Conservation (phyloP, 2,329 filamentous ascomycete species). For the Ampelomyces quisqualis region DNA sequence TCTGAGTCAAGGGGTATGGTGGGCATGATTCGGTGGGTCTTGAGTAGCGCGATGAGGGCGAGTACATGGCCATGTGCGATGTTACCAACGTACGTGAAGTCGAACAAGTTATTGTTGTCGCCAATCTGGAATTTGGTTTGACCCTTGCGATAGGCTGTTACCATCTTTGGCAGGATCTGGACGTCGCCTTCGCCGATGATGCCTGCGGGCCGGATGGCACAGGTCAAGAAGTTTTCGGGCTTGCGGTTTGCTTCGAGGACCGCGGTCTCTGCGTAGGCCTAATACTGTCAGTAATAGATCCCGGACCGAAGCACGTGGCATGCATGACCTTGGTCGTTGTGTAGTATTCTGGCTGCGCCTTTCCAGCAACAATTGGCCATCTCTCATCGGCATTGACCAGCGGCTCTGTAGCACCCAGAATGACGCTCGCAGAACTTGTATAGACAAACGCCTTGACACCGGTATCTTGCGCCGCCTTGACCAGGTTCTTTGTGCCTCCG, state of each 20-base stretch:
- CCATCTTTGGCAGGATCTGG: conserved; percentile 48
- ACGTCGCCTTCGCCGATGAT: conserved; percentile 56
- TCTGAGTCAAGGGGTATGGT: conserved; percentile 47
- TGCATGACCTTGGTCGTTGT: conserved; percentile 50
- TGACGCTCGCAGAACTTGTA: conserved; percentile 54
- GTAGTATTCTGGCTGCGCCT: conserved; percentile 54
- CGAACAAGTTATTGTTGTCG: conserved; percentile 55
- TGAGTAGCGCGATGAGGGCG: conserved; percentile 52
- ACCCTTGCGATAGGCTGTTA: conserved; percentile 49
- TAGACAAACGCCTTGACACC: conserved; percentile 57
- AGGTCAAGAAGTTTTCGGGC: conserved; percentile 50
- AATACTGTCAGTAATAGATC: not conserved
- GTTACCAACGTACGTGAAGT: conserved; percentile 57
- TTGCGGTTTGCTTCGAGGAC: conserved; percentile 54
- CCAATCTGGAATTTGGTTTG: conserved; percentile 55
- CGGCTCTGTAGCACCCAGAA: conserved; percentile 48
- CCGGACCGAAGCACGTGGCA: not conserved
- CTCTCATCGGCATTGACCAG: conserved; percentile 54
- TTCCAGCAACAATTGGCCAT: conserved; percentile 49
- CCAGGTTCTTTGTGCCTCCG: conserved; percentile 52
- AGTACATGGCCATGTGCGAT: conserved; percentile 55
- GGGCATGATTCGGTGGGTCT: conserved; percentile 42
- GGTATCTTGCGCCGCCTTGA: conserved; percentile 50
- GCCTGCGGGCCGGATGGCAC: conserved; percentile 52
- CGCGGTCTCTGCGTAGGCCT: conserved; percentile 50